These are phyloP conservation scores for Arthrobotrys megalospora DNA, from an alignment of 2,329 filamentous ascomycete species.

Conservation along the genomic window DNA sequence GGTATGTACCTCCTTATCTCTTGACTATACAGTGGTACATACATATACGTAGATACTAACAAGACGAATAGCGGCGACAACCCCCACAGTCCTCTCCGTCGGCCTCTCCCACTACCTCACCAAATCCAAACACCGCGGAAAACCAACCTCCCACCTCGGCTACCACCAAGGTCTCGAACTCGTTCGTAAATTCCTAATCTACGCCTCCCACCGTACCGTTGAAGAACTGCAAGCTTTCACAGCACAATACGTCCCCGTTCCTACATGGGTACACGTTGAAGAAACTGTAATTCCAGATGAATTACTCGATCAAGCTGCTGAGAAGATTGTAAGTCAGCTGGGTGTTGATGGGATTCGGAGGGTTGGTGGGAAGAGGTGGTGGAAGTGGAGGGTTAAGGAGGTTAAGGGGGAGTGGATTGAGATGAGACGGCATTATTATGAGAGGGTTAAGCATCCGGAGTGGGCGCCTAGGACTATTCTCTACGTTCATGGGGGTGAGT, in stretches of 20 bases:
- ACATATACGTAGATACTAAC: not conserved
- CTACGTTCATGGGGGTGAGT: slow-evolving; percentile 81
- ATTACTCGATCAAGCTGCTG: slow-evolving; percentile 78
- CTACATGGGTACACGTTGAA: slow-evolving; percentile 87
- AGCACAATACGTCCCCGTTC: slow-evolving; percentile 88
- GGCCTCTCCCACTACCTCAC: slow-evolving; percentile 91
- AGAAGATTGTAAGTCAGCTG: slow-evolving; percentile 79
- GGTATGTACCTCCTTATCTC: slow-evolving; percentile 65
- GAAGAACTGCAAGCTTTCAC: slow-evolving; percentile 96
- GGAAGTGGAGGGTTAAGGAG: slow-evolving; percentile 78
- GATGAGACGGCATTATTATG: slow-evolving; percentile 85
- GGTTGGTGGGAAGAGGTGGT: slow-evolving; percentile 88
- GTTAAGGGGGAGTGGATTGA: slow-evolving; percentile 95
- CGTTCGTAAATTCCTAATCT: slow-evolving; percentile 86
- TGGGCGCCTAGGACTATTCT: slow-evolving; percentile 84
- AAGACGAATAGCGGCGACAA: slow-evolving; percentile 75
- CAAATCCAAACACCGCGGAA: slow-evolving; percentile 82
- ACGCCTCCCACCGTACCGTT: slow-evolving; percentile 88
- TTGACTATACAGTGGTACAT: not conserved
- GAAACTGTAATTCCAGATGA: slow-evolving; percentile 76
- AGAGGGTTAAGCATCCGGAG: slow-evolving; percentile 76
- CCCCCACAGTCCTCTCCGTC: slow-evolving; percentile 88
- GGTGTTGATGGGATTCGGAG: slow-evolving; percentile 80
- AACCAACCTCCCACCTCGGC: slow-evolving; percentile 89
- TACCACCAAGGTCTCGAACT: slow-evolving; percentile 94